Evolutionary conservation across 2,329 filamentous ascomycete genomes (phyloP).

Genomic region (Fusarium succisae): DNA sequence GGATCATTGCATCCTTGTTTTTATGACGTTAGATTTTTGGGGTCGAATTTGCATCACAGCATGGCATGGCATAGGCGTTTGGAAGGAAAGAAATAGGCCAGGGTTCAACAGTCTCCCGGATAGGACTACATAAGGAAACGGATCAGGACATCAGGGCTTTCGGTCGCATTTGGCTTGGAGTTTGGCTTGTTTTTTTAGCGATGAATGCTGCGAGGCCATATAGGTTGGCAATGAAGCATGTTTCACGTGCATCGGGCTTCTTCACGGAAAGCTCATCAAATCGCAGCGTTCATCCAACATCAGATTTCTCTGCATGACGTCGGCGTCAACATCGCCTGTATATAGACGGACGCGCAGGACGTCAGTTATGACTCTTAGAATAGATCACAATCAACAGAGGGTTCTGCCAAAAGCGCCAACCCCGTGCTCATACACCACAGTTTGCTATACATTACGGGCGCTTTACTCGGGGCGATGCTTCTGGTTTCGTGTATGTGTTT

Average conservation of each 20-base stretch:
- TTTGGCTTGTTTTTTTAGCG: constrained; percentile 16
- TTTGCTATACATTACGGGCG: not conserved
- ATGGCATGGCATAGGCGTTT: constrained; percentile 47
- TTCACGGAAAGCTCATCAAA: not conserved
- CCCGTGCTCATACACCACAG: not conserved
- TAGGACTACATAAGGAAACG: constrained; percentile 21
- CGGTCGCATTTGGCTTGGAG: constrained; percentile 33
- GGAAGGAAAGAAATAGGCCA: constrained; percentile 31
- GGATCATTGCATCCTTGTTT: constrained; percentile 31
- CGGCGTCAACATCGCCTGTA: constrained; percentile 9
- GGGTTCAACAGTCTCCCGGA: constrained; percentile 20
- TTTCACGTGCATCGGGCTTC: constrained; percentile 7
- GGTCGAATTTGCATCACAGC: constrained; percentile 38
- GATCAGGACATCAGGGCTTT: constrained; percentile 7
- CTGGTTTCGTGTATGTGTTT: too few species aligned
- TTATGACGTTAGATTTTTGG: constrained; percentile 29
- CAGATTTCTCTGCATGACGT: not conserved
- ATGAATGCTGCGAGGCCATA: not conserved
- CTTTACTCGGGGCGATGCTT: not conserved
- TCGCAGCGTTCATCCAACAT: not conserved
- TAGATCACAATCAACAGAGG: constrained; percentile 17
- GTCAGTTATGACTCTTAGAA: constrained; percentile 39
- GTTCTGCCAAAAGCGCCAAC: constrained; percentile 5
- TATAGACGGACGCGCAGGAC: constrained; percentile 39
- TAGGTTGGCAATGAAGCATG: not conserved